phyloP scores from a whole-genome alignment of 768 basidiomycete genomes.

The Pleurotus pulmonarius region DNA sequence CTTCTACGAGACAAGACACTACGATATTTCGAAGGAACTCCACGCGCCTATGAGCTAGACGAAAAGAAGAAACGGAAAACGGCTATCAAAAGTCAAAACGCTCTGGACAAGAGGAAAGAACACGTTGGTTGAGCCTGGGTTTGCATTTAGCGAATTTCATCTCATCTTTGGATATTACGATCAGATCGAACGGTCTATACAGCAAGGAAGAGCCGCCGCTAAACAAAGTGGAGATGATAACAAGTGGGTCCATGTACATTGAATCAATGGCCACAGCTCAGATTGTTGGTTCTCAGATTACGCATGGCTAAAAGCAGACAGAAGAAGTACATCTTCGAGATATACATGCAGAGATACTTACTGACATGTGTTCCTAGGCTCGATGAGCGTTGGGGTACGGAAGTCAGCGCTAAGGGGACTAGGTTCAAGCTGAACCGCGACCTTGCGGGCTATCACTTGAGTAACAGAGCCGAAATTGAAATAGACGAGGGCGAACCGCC shows the following conservation, averaged over 20 bases:
- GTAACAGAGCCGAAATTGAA: constrained; percentile 34
- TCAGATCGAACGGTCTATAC: constrained; percentile 53
- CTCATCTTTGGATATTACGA: background rate
- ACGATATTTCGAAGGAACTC: constrained; percentile 54
- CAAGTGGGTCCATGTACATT: constrained; percentile 19
- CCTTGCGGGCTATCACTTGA: constrained; percentile 27
- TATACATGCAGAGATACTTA: background rate
- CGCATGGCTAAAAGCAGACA: constrained; percentile 52
- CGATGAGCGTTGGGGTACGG: constrained; percentile 32
- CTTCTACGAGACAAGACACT: constrained; percentile 52
- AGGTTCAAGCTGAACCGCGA: constrained; percentile 60
- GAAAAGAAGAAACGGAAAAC: constrained; percentile 42
- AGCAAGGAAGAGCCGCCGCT: constrained; percentile 43
- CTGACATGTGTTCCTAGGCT: constrained; percentile 12
- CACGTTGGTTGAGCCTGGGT: constrained; percentile 12
- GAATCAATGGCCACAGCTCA: background rate
- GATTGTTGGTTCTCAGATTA: constrained; percentile 19
- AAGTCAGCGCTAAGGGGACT: constrained; percentile 35
- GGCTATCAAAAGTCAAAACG: constrained; percentile 41
- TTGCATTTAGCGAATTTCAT: background rate
- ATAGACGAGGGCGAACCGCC: constrained; percentile 33
- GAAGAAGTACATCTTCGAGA: constrained; percentile 36
- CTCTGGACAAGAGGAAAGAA: constrained; percentile 38
- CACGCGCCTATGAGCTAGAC: constrained; percentile 44
- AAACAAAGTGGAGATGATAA: constrained; percentile 63